Percentiles rank a stretch among this genome's conserved stretches.
Conservation (phyloP, 2,329 filamentous ascomycete species). For the Trichophyton rubrum region DNA sequence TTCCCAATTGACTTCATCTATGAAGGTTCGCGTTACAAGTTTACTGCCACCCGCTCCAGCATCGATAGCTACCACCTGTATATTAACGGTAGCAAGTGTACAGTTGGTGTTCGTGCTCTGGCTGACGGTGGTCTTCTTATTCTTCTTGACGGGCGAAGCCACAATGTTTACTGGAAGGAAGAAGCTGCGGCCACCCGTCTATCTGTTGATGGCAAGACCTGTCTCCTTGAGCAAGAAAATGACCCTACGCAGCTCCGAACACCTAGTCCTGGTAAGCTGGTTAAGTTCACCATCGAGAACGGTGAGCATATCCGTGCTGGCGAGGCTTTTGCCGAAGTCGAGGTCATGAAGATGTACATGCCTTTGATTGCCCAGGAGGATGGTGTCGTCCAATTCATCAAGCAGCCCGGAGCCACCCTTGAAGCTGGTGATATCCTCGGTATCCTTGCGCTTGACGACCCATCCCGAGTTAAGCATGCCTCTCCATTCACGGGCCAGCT, state of each 20-base stretch:
- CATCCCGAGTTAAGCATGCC: constrained; percentile 89
- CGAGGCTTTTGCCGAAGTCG: constrained; percentile 88
- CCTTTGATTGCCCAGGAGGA: constrained; percentile 89
- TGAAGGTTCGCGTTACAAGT: constrained; percentile 92
- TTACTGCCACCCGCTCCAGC: constrained; percentile 88
- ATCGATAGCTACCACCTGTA: constrained; percentile 92
- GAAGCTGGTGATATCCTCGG: constrained; percentile 98
- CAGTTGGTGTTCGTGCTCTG: constrained; percentile 80
- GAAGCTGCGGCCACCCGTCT: constrained; percentile 91
- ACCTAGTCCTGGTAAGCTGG: constrained; percentile 90
- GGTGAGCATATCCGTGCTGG: constrained; percentile 86
- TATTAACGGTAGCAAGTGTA: constrained; percentile 96
- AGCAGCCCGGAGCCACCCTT: constrained; percentile 94
- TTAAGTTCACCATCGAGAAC: constrained; percentile 95
- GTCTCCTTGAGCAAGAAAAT: constrained; percentile 94
- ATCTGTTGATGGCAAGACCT: constrained; percentile 96
- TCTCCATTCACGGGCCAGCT: constrained; percentile 87
- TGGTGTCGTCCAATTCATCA: constrained; percentile 93
- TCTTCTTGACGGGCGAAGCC: constrained; percentile 78
- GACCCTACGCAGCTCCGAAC: constrained; percentile 94
- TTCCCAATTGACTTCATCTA: constrained; percentile 99
- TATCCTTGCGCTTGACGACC: constrained; percentile 89
- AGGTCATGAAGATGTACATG: constrained; percentile 99
- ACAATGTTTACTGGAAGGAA: constrained; percentile 99
- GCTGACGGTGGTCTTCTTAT: constrained; percentile 89